Base-by-base conservation (phyloP, 306 rosid genomes). In the Casuarina glauca region DNA sequence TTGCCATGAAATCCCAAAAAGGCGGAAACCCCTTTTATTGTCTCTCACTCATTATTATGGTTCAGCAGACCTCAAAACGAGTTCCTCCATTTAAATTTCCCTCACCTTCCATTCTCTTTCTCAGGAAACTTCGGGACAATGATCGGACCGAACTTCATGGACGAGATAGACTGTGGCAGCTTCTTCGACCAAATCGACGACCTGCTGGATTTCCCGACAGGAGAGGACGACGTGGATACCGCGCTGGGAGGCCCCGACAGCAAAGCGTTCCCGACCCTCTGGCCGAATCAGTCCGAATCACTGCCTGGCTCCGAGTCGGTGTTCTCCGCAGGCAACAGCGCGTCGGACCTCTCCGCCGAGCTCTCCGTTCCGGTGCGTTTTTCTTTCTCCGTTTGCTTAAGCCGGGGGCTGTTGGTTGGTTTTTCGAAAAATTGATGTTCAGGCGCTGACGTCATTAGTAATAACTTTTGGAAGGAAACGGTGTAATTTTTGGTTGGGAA, bases 171-270 rank as follows among this genome's bases (percentile, higher is more conserved):
- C 88, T 91, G 97, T 75, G 94, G 89, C 2, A 91, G 86, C 91
- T 91, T 93, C 96, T 93, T 96, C 80, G 98, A 96, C 82, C 91
- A 93, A 76, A 93, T 96, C 75, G 99, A 96, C 51, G 98, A 96
- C 89, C 84, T 96, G 17, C 93, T 93, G 13, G 97, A 91, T 52
- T 91, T 91, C 81, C 91, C 98, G 1, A 74, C 78, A 10, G 92
- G 89, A 4, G 93, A 89, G 62, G 89, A 83, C 19, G 91, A 85
- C 8, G 82, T 86, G 48, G 86, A 91, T 36, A 61, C 88, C 60
- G 79, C 77, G 39, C 88, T 90, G 0, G 73, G 80, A 9, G 54
- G 84, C 70, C 75, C 13, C 6, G 86, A 84, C 84, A 74, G 82
- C 76, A 78, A 78, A 66, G 57, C 91, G 8, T 85, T 87, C 20